phyloP scores from a whole-genome alignment of 2,329 filamentous ascomycete genomes.

The Madurella fahalii region DNA sequence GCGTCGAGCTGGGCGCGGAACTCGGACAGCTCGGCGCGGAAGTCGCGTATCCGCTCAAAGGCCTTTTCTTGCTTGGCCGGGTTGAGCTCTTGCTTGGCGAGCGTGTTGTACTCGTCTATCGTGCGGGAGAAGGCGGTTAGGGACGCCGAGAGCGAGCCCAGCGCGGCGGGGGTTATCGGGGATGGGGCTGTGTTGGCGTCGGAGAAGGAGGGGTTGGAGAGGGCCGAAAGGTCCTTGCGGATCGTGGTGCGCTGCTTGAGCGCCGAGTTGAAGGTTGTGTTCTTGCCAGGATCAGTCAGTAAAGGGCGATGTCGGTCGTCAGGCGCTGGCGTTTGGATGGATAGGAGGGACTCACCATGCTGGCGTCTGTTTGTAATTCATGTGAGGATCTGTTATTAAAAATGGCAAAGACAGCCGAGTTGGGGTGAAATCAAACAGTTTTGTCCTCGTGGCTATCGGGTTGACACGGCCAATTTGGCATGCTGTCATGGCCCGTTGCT shows the following conservation, averaged over 20 bases:
- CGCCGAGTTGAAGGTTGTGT: slow-evolving; percentile 80
- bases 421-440: background rate
- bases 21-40: slow-evolving; percentile 75
- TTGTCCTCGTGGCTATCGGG: background rate
- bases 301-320: background rate
- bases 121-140: slow-evolving; percentile 73
- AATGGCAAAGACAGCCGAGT: background rate
- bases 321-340: background rate
- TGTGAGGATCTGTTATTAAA: too few species aligned
- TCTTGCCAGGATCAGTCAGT: slow-evolving; percentile 44
- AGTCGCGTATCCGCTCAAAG: slow-evolving; percentile 76
- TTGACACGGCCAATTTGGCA: background rate
- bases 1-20: slow-evolving; percentile 74
- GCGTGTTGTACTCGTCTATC: slow-evolving; percentile 83
- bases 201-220: slow-evolving; percentile 41
- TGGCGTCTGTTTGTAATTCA: background rate
- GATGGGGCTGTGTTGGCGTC: slow-evolving; percentile 30
- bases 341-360: background rate
- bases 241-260: slow-evolving; percentile 80
- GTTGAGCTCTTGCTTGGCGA: slow-evolving; percentile 85
- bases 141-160: slow-evolving; percentile 69
- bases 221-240: slow-evolving; percentile 69
- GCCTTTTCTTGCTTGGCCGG: slow-evolving; percentile 90
- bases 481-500: background rate
- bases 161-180: slow-evolving; percentile 47